Base-by-base conservation (phyloP, 2,329 filamentous ascomycete genomes). In the Chaetomium sp. region DNA sequence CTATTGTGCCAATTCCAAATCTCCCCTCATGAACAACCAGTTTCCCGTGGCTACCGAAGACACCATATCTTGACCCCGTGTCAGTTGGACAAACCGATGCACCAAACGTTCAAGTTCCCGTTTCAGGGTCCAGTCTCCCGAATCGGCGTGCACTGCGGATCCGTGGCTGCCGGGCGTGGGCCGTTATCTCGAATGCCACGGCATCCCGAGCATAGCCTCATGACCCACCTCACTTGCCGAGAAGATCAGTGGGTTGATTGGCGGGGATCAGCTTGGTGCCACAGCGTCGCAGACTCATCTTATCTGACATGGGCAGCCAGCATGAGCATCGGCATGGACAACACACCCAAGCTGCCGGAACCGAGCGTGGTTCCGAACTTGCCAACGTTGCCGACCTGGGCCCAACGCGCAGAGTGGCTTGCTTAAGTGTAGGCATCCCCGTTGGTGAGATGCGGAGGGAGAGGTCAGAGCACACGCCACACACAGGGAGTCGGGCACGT, bases 301-400 rank as follows among this genome's bases (percentile, higher is more conserved):
- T 55, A 55, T 55, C 51, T 8, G 51, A 35, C 51, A 21, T 47
- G 42, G 42, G n/a, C n/a, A 16, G 25, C 27, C 27, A 16, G 13
- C 13, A 25, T 25, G 21, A 29, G 13, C 25, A 29, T 29, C 16
- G 35, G 16, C 35, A 42, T 42, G 35, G 16, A 42, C 35, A 42
- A 10, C 55, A 47, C 33, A n/a, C 33, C 55, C 55, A n/a, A 53
- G 50, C 50, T 53, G 50, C 29, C 50, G 50, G 50, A 33, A 53
- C 50, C 50, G 50, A 50, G 47, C 47, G 23, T 50, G 21, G 47
- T 45, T 29, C n/a, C n/a, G n/a, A n/a, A n/a, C n/a, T 38, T 16
- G 33, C 33, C 33, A 16, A 38, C 33, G 33, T n/a, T 19, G 16
- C 35, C 35, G 19, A 42, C 35, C 35, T 42, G 35, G 16, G 35